A percentile compares a stretch with the other conserved stretches of the same genome.
phyloP scores from a whole-genome alignment of 176 grass and related monocot genomes.

The Sorghum bicolor region Sorghum_bicolor_NCBIv3 NC_012872.2:2492001-2492500 shows the following conservation, averaged over 20 bases:
- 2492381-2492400: neutral
- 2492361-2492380: neutral
- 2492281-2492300: neutral
- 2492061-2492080: neutral
- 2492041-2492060: neutral
- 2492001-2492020: neutral
- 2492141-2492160: slow-evolving; percentile 9
- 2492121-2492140: slow-evolving; percentile 18
- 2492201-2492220: slow-evolving; percentile 89
- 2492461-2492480: neutral
- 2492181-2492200: slow-evolving; percentile 51
- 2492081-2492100: neutral
- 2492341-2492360: neutral
- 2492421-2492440: slow-evolving; percentile 8
- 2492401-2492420: neutral
- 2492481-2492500: neutral
- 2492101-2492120: neutral
- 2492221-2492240: slow-evolving; percentile 76
- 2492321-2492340: neutral
- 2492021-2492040: neutral
- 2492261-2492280: slow-evolving; percentile 69
- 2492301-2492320: neutral
- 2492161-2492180: slow-evolving; percentile 16
- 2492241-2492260: slow-evolving; percentile 72
- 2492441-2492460: slow-evolving; percentile 2